phyloP scores from a whole-genome alignment of 2,329 filamentous ascomycete genomes.

The Chaetomium strumarium region DNA sequence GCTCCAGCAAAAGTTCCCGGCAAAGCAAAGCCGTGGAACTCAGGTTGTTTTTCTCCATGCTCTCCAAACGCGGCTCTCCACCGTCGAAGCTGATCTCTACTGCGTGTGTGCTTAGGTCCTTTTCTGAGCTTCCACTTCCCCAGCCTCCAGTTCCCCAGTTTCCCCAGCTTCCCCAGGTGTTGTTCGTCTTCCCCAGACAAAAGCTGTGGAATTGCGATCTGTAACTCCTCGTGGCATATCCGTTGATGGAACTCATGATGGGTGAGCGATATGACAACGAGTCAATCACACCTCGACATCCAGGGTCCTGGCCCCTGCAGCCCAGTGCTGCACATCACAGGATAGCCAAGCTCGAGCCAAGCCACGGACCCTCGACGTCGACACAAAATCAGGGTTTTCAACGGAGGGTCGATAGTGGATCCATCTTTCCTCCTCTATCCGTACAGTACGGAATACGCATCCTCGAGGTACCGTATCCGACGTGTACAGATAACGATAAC shows the following conservation, averaged over 20 bases:
- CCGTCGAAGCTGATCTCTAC: constrained; percentile 1
- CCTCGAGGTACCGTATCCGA: no score
- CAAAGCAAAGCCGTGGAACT: not conserved
- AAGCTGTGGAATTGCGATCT: no score
- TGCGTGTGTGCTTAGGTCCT: not conserved
- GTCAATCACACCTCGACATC: not conserved
- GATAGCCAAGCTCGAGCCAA: no score
- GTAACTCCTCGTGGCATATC: no score
- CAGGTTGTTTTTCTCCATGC: not conserved
- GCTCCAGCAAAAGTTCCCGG: no score
- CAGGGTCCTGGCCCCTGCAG: no score
- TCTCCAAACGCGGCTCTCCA: not conserved
- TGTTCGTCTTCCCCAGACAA: not conserved
- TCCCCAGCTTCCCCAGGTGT: not conserved
- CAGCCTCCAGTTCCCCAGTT: no score
- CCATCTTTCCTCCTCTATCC: not conserved
- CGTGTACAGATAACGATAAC: no score
- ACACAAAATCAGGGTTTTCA: not conserved
- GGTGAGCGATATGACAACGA: not conserved
- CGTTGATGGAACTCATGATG: not conserved
- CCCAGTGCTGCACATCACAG: not conserved
- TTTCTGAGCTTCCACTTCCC: not conserved
- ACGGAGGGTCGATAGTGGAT: not conserved
- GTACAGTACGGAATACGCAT: no score
- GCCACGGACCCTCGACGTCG: not conserved